A percentile compares a stretch with the other conserved stretches of the same genome.
Evolutionary conservation across 2,329 filamentous ascomycete species (phyloP).

Genomic region (Calonectria pauciramosa): DNA sequence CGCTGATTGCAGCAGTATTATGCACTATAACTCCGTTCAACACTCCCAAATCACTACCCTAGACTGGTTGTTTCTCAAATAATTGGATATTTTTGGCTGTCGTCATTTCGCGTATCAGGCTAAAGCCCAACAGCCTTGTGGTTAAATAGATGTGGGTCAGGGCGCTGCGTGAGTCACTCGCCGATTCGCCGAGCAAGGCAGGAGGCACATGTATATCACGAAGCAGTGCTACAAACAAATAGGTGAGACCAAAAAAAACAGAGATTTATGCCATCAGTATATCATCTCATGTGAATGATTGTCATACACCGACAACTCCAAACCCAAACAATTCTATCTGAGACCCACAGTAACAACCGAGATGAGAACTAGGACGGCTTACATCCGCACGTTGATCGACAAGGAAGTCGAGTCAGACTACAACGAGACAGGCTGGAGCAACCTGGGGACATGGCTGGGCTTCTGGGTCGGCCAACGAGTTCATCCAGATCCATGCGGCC

Average conservation of each 20-base stretch:
- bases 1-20: no score
- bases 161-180: neutral
- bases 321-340: neutral
- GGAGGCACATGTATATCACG: neutral
- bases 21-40: no score
- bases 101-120: neutral
- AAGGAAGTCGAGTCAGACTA: neutral
- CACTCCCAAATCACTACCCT: neutral
- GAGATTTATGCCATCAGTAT: neutral
- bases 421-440: neutral
- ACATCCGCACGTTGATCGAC: neutral
- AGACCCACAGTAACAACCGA: neutral
- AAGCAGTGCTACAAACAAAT: no score
- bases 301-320: neutral
- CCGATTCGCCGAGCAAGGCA: neutral
- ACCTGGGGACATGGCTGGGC: neutral
- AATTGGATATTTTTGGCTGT: neutral
- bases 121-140: neutral
- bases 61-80: neutral
- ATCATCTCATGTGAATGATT: neutral
- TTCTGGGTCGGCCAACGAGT: neutral
- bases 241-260: no score
- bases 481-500: neutral
- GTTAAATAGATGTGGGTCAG: neutral
- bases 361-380: neutral